Evolutionary conservation across 306 rosid genomes (phyloP).

Genomic region (Vigna angularis): DNA sequence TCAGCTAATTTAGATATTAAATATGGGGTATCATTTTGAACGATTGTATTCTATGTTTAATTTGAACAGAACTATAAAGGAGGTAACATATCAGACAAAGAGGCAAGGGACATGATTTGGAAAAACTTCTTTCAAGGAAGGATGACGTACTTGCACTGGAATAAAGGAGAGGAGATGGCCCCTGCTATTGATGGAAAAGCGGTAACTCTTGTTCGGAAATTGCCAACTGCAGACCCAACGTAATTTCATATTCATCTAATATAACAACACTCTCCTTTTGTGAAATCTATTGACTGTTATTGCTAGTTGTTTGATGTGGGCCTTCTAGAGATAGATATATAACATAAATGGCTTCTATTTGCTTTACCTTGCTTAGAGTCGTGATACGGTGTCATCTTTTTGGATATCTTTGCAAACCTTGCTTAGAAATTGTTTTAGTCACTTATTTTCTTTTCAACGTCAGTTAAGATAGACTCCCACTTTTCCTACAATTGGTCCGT

Average conservation of each 20-base stretch:
- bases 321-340: slow-evolving; percentile 26
- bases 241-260: slow-evolving; percentile 48
- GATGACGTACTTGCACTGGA: slow-evolving; percentile 83
- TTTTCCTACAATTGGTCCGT: neutral
- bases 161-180: slow-evolving; percentile 88
- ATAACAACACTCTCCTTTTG: slow-evolving; percentile 21
- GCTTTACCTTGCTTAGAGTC: neutral
- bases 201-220: slow-evolving; percentile 83
- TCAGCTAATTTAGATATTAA: slow-evolving; percentile 26
- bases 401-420: slow-evolving; percentile 22
- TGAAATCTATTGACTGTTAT: slow-evolving; percentile 29
- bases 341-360: slow-evolving; percentile 15
- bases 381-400: slow-evolving; percentile 24
- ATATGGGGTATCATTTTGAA: slow-evolving; percentile 23
- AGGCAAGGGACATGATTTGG: slow-evolving; percentile 57
- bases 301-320: slow-evolving; percentile 33
- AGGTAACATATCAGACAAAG: slow-evolving; percentile 65
- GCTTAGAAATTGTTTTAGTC: slow-evolving; percentile 5
- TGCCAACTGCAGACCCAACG: slow-evolving; percentile 72
- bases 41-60: slow-evolving; percentile 27
- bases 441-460: slow-evolving; percentile 9
- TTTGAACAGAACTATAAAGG: slow-evolving; percentile 68
- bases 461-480: neutral
- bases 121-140: slow-evolving; percentile 67
- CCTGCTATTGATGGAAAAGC: slow-evolving; percentile 68